A percentile compares a stretch with the other conserved stretches of the same genome.
Conservation (phyloP, 192 early-diverging fungal genomes). For the Umbelopsis sp. region DNA sequence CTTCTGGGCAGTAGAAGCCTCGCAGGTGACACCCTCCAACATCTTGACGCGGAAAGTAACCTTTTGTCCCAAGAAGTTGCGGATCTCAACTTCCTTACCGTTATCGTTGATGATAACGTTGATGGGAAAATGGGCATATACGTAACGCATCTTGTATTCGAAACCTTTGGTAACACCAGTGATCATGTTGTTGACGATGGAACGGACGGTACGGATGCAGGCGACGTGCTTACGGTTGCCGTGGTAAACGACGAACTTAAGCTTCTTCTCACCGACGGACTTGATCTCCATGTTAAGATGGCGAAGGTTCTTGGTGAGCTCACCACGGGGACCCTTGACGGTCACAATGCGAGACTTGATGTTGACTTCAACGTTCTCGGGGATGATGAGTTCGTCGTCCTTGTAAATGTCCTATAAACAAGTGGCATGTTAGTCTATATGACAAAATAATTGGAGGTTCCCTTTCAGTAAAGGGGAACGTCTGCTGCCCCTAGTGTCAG, state of each 20-base stretch:
- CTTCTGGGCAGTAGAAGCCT: slow-evolving; percentile 82
- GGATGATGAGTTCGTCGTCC: slow-evolving; percentile 88
- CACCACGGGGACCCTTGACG: slow-evolving; percentile 92
- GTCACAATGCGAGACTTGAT: slow-evolving; percentile 88
- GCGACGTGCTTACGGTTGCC: slow-evolving; percentile 97
- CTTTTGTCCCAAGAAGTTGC: slow-evolving; percentile 99
- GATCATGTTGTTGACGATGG: slow-evolving; percentile 97
- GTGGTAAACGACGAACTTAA: slow-evolving; percentile 90
- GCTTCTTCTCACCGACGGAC: slow-evolving; percentile 63
- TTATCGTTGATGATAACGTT: slow-evolving; percentile 85
- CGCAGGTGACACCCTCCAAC: slow-evolving; percentile 83
- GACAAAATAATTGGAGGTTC: too few relatives aligned
- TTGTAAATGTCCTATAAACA: slow-evolving; percentile 71
- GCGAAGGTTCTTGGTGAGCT: slow-evolving; percentile 84
- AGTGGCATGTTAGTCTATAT: slow-evolving; percentile 41
- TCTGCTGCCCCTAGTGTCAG: too few relatives aligned
- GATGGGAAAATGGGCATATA: slow-evolving; percentile 99
- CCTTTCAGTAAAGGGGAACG: too few relatives aligned
- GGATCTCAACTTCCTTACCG: slow-evolving; percentile 86
- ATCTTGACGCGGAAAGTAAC: slow-evolving; percentile 83
- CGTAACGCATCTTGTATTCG: slow-evolving; percentile 99
- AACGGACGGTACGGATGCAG: slow-evolving; percentile 96
- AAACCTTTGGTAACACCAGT: slow-evolving; percentile 97
- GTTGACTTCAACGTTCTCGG: slow-evolving; percentile 80
- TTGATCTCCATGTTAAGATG: slow-evolving; percentile 93